A percentile compares a stretch with the other conserved stretches of the same genome.
These are phyloP conservation scores for Aegle marmelos DNA, from an alignment of 345 rosid genomes.

Conservation along the genomic window DNA sequence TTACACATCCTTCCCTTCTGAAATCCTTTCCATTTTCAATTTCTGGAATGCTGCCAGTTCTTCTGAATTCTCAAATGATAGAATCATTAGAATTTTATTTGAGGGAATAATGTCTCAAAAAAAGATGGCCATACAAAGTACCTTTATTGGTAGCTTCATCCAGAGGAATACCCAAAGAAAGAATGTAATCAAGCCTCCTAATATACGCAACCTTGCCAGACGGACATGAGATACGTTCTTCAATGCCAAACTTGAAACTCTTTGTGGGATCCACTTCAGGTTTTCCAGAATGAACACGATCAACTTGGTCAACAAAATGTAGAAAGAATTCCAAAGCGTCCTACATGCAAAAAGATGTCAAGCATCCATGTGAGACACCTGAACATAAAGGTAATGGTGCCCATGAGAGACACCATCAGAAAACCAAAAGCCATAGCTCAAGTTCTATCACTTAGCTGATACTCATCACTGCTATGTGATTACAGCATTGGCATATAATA, in stretches of 20 bases:
- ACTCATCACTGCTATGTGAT: background rate
- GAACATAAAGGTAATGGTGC: background rate
- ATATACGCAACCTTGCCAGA: slow-evolving; percentile 92
- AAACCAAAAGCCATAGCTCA: background rate
- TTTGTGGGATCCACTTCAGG: slow-evolving; percentile 76
- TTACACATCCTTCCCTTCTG: slow-evolving; percentile 77
- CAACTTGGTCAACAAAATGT: slow-evolving; percentile 91
- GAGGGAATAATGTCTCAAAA: slow-evolving; percentile 5
- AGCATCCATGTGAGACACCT: slow-evolving; percentile 11
- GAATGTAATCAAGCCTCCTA: slow-evolving; percentile 87
- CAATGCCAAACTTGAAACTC: slow-evolving; percentile 96
- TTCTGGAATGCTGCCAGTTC: slow-evolving; percentile 70
- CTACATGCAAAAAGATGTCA: slow-evolving; percentile 38
- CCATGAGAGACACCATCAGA: background rate
- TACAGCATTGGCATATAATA: background rate
- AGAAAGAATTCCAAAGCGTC: slow-evolving; percentile 97
- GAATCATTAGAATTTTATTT: slow-evolving; percentile 4
- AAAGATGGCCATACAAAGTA: slow-evolving; percentile 17
- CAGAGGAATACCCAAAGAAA: slow-evolving; percentile 89
- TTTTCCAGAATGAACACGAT: slow-evolving; percentile 59
- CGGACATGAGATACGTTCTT: slow-evolving; percentile 82
- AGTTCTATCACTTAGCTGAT: background rate
- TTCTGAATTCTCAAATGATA: slow-evolving; percentile 47
- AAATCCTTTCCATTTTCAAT: slow-evolving; percentile 60
- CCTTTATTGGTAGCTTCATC: slow-evolving; percentile 90